Conservation (phyloP, 176 grass and related monocot genomes). For the Carex littledalei region DNA sequence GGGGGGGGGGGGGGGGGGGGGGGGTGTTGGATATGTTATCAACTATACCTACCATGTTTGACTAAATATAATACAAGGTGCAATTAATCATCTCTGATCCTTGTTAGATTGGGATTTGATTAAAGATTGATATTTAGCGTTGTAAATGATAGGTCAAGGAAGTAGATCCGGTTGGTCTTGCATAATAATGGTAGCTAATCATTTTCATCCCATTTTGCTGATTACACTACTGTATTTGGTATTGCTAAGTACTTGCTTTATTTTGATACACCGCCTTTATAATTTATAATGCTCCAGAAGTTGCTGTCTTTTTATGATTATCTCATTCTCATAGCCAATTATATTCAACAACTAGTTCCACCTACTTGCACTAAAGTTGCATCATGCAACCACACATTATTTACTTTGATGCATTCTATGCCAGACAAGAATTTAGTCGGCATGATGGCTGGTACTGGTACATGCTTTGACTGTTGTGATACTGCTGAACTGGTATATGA, state of each 20-base stretch:
- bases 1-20: no score
- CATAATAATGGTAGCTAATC: neutral
- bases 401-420: neutral
- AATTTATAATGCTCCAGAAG: neutral
- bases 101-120: neutral
- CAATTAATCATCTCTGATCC: neutral
- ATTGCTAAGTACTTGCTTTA: neutral
- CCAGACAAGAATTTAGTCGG: neutral
- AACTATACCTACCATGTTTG: neutral
- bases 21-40: neutral
- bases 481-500: neutral
- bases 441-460: neutral
- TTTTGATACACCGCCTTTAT: conserved; percentile 2
- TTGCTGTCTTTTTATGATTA: neutral
- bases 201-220: neutral
- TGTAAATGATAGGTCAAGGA: conserved; percentile 13
- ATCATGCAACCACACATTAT: neutral
- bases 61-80: neutral
- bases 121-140: neutral
- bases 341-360: neutral
- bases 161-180: neutral
- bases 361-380: neutral
- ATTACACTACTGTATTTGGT: neutral
- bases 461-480: neutral
- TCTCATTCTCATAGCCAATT: neutral